These are phyloP conservation scores for Verticillium zaregamsianum DNA, from an alignment of 2,329 filamentous ascomycete species.

Conservation along the genomic window DNA sequence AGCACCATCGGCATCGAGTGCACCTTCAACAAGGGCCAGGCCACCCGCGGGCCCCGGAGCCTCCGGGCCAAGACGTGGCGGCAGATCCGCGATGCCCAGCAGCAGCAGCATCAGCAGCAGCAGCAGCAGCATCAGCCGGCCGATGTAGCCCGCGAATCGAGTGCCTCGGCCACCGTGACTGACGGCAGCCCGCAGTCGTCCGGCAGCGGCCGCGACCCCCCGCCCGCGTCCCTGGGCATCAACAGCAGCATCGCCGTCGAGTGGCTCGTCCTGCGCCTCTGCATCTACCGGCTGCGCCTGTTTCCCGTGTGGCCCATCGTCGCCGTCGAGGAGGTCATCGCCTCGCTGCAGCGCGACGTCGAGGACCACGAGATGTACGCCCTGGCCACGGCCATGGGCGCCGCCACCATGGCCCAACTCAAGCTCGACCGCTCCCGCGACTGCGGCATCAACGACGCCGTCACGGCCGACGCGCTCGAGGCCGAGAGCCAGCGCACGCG, in stretches of 20 bases:
- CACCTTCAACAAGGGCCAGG: slow-evolving; percentile 42
- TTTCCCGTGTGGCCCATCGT: slow-evolving; percentile 50
- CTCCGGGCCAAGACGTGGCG: slow-evolving; percentile 40
- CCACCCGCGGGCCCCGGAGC: slow-evolving; percentile 39
- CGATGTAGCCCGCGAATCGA: background rate
- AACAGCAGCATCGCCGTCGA: slow-evolving; percentile 6
- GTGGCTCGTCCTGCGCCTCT: slow-evolving; percentile 23
- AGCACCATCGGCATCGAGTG: slow-evolving; percentile 39
- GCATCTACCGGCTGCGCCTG: slow-evolving; percentile 43
- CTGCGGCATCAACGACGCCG: slow-evolving; percentile 22
- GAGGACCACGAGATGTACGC: slow-evolving; percentile 29
- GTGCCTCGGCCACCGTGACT: background rate
- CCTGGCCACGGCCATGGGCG: slow-evolving; percentile 40
- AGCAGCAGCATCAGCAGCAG: slow-evolving; percentile 1
- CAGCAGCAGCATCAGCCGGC: background rate
- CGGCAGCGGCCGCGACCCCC: background rate
- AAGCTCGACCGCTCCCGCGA: slow-evolving; percentile 29
- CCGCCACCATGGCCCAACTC: slow-evolving; percentile 45
- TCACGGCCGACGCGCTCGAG: slow-evolving; percentile 27
- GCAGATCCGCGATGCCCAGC: slow-evolving; percentile 31
- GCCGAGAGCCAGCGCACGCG: slow-evolving; percentile 29
- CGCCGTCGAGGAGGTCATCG: slow-evolving; percentile 36
- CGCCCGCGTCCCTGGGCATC: background rate
- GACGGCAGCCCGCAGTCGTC: background rate
- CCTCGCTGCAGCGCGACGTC: slow-evolving; percentile 26